Base-by-base conservation (phyloP, 2,329 filamentous ascomycete species). In the Talaromyces sp. region DNA sequence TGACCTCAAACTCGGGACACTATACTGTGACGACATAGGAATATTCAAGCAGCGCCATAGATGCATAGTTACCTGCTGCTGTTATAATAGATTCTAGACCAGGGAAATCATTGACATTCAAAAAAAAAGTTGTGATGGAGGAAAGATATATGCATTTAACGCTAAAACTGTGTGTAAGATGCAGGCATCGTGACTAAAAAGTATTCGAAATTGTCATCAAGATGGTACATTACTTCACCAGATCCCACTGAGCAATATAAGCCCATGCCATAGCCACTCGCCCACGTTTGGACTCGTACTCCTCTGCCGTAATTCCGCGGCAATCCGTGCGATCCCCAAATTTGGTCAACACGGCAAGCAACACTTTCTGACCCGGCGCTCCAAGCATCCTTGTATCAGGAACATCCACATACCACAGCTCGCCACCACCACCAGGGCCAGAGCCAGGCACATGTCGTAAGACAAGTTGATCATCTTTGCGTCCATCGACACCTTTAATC, bases 391-490 rank as follows among this genome's bases (percentile, higher is more conserved):
- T 72, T 1, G 84, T 80, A 22, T 81, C 77, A 3, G 70, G 65
- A 3, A 97, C 82, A 71, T 97, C 93, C 1, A 85, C 73, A 85
- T 90, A 96, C 84, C 88, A 95, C 74, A 87, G 86, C 65, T 82
- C 88, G 13, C 88, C 89, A 54, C 93, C 88, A n/a, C 84, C 88
- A 64, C 68, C 68, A 3, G 70, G 62, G 5, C 66, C 68, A 4
- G 69, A 63, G 32, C 73, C 73, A 14, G 62, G 68, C 32, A 73
- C 61, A 51, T 75, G 68, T 45, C 89, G 82, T 49, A 96, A 83
- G 0, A 89, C 84, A 1, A 93, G 74, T 49, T 84, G 80, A 39
- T 91, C 85, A 9, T 87, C 82, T 46, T 86, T 83, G 7, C 82
- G 76, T 0, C 89, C 89, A 61, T 91, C 85, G 3, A 80, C 62